A percentile compares a stretch with the other conserved stretches of the same genome.
Conservation (phyloP, 345 rosid genomes). For the Eucalyptus sideroxylon region DNA sequence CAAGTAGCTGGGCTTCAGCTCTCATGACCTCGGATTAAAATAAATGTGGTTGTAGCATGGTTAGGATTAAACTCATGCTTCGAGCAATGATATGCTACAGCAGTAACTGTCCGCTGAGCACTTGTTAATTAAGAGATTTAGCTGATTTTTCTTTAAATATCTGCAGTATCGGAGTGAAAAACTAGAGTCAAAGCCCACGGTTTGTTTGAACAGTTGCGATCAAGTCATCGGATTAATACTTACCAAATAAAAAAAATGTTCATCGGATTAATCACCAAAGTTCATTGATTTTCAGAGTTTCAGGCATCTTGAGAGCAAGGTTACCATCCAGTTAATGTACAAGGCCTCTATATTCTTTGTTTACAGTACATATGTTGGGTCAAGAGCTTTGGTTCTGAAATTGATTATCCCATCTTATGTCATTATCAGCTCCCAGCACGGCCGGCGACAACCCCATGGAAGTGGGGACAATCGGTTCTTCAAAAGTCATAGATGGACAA, state of each 20-base stretch:
- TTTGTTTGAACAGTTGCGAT: background rate
- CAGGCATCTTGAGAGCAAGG: background rate
- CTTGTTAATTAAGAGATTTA: background rate
- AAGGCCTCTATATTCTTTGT: background rate
- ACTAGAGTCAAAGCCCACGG: background rate
- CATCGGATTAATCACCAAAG: background rate
- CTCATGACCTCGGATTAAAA: background rate
- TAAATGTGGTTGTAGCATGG: background rate
- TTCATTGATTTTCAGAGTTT: background rate
- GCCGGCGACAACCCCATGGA: background rate
- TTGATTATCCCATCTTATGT: background rate
- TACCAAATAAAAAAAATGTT: too few species aligned
- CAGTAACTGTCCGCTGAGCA: background rate
- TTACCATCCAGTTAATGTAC: background rate
- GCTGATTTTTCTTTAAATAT: background rate
- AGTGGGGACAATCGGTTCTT: background rate
- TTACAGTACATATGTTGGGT: background rate
- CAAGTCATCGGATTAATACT: background rate
- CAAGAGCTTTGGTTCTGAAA: background rate
- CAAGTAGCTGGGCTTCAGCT: background rate
- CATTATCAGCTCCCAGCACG: background rate
- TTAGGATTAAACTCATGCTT: background rate
- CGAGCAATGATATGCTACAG: background rate
- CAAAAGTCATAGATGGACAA: background rate
- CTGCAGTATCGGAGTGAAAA: background rate